phyloP scores from a whole-genome alignment of 1,284 basidiomycete genomes.

The Ustilago hordei region DNA sequence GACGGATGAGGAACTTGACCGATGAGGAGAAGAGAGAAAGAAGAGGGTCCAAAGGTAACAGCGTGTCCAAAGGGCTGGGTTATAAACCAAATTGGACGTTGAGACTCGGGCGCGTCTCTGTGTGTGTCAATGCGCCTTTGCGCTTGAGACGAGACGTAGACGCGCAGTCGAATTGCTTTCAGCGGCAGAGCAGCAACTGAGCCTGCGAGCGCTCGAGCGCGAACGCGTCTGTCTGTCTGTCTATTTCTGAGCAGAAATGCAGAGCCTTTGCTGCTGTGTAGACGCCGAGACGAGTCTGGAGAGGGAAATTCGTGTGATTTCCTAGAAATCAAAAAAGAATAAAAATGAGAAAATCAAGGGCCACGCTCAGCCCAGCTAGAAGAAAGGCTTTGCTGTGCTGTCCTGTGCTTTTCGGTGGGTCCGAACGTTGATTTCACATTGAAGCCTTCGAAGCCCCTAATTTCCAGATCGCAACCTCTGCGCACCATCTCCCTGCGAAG shows the following conservation, averaged over 20 bases:
- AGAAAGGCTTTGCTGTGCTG: not conserved
- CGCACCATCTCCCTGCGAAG: not conserved
- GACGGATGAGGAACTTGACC: conserved; percentile 46
- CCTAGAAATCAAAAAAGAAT: not conserved
- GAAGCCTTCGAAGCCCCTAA: conserved; percentile 31
- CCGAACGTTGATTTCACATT: not conserved
- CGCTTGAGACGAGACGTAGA: conserved; percentile 6
- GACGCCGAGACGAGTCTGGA: not conserved
- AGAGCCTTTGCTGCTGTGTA: not conserved
- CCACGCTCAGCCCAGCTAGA: not conserved
- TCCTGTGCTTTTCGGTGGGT: not conserved
- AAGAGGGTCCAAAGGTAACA: conserved; percentile 24
- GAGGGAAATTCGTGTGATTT: conserved; percentile 16
- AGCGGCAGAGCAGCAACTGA: not conserved
- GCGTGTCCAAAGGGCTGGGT: conserved; percentile 28
- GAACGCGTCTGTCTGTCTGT: not conserved
- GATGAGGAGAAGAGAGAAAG: conserved; percentile 34
- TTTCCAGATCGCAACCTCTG: not conserved
- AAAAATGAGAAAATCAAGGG: conserved; percentile 13
- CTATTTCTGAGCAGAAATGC: conserved; percentile 1
- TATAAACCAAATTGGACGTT: conserved; percentile 36
- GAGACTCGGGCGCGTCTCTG: not conserved
- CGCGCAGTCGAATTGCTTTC: conserved; percentile 6
- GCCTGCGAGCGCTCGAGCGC: not conserved
- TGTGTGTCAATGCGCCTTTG: conserved; percentile 4